Evolutionary conservation across 768 basidiomycete species (phyloP).

Genomic region (Antrodiella citrinella): DNA sequence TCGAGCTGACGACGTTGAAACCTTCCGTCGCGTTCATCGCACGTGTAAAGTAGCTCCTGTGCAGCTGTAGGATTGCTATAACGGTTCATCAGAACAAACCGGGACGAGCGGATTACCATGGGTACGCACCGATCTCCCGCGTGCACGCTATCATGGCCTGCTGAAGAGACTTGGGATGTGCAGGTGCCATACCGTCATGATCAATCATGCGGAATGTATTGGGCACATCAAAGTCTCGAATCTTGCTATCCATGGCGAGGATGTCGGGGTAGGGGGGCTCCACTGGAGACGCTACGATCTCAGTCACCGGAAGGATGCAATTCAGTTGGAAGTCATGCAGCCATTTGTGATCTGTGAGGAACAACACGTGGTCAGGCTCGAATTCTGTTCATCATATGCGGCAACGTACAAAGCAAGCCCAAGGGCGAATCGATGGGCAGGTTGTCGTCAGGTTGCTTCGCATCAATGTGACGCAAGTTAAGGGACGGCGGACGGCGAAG

Average conservation of each 20-base stretch:
- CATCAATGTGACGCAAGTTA: constrained; percentile 56
- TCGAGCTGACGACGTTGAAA: constrained; percentile 47
- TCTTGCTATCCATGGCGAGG: constrained; percentile 42
- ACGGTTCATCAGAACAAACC: neutral
- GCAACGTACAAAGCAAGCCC: neutral
- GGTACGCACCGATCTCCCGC: constrained; percentile 50
- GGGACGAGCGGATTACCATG: neutral
- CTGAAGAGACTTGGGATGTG: constrained; percentile 57
- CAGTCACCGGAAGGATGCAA: constrained; percentile 56
- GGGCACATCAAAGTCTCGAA: constrained; percentile 51
- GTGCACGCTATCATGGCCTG: constrained; percentile 51
- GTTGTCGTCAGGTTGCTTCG: constrained; percentile 20
- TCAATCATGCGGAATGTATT: constrained; percentile 38
- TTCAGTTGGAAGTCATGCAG: constrained; percentile 57
- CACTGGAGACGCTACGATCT: constrained; percentile 45
- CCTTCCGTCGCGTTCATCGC: constrained; percentile 46
- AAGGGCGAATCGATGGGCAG: neutral
- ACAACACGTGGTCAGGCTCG: neutral
- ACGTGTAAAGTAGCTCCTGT: constrained; percentile 59
- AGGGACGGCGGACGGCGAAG: constrained; percentile 68
- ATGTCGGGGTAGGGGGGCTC: constrained; percentile 45
- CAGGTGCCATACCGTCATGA: constrained; percentile 27
- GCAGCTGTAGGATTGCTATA: constrained; percentile 57
- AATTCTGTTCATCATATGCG: neutral
- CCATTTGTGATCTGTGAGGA: constrained; percentile 55